A percentile compares a stretch with the other conserved stretches of the same genome.
Conservation (phyloP, 257 asterid species). For the Solanum verrucosum region DNA sequence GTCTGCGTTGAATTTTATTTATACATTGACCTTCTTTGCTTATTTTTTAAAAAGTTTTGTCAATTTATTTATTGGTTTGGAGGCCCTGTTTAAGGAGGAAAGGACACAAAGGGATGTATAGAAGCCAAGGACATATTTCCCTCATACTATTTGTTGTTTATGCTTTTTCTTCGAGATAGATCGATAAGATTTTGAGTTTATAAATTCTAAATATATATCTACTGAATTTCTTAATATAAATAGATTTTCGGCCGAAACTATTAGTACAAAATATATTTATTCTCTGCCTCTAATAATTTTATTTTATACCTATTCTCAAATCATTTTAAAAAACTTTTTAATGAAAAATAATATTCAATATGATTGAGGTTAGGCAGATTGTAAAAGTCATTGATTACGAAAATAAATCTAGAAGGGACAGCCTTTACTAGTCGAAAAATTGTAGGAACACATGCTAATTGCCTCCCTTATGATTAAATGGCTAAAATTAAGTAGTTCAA, state of each 20-base stretch:
- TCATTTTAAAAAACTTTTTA: not conserved
- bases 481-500: not conserved
- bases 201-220: not conserved
- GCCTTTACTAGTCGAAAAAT: not conserved
- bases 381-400: not conserved
- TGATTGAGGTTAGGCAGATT: not conserved
- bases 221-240: not conserved
- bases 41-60: not conserved
- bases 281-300: not conserved
- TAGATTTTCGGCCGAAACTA: fast-evolving
- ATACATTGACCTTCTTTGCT: not conserved
- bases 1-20: not conserved
- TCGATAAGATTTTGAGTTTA: too few relatives aligned
- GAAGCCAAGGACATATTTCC: not conserved
- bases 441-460: not conserved
- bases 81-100: not conserved
- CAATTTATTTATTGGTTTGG: not conserved
- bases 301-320: not conserved
- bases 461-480: not conserved
- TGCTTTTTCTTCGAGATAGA: fast-evolving
- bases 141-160: not conserved
- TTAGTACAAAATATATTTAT: too few relatives aligned
- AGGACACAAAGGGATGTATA: not conserved
- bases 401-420: not conserved
- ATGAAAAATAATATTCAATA: too few relatives aligned